A percentile compares a stretch with the other conserved stretches of the same genome.
Conservation (phyloP, 140 eudicot genomes). For the Ambrosia hybrid region DNA sequence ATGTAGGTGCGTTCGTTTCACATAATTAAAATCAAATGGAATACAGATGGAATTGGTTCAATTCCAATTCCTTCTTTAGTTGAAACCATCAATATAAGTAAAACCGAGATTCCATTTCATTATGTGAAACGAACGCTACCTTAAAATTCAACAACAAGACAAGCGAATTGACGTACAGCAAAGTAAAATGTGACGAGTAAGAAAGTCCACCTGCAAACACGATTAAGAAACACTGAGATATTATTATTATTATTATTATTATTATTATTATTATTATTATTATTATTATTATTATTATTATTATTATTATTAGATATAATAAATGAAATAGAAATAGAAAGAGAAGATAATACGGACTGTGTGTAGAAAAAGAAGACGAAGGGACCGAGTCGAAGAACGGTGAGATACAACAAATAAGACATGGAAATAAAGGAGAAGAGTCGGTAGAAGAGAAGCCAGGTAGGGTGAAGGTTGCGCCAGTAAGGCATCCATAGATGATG, state of each 20-base stretch:
- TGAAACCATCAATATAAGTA: no score
- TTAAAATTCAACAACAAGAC: neutral
- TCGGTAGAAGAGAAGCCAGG: constrained; percentile 66
- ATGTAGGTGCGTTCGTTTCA: no score
- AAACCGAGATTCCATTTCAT: no score
- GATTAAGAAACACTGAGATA: neutral
- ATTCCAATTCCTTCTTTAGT: no score
- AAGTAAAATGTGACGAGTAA: constrained; percentile 65
- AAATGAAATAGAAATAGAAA: no score
- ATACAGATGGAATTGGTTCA: no score
- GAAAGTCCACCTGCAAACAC: constrained; percentile 78
- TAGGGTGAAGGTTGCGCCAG: constrained; percentile 67
- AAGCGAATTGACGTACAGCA: constrained; percentile 51
- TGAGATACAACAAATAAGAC: constrained; percentile 56
- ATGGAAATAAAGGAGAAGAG: constrained; percentile 55
- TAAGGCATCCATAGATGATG: constrained; percentile 76
- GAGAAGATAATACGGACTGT: constrained; percentile 42
- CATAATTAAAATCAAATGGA: no score
- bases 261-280: no score
- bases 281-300: no score
- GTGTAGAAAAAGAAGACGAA: constrained; percentile 82
- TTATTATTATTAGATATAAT: no score
- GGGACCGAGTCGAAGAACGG: constrained; percentile 40
- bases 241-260: no score
- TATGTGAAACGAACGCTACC: no score